phyloP scores from a whole-genome alignment of 2,329 filamentous ascomycete species.

The Colletotrichum sp. region DNA sequence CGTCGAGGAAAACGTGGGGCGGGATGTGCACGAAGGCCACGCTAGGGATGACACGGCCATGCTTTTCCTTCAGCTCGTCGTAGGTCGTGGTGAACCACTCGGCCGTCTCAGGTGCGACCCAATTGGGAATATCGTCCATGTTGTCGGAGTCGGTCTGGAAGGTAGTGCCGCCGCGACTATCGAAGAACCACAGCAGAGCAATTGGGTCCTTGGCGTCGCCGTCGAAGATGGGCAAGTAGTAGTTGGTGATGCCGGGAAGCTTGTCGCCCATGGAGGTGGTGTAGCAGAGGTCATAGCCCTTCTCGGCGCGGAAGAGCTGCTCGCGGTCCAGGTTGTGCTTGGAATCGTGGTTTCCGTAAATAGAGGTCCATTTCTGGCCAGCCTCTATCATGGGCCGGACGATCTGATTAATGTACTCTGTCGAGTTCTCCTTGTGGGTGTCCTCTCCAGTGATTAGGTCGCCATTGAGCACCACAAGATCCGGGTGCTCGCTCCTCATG shows the following conservation, averaged over 20 bases:
- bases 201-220: constrained; percentile 7
- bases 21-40: constrained; percentile 24
- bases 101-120: constrained; percentile 47
- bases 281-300: constrained; percentile 58
- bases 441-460: constrained; percentile 68
- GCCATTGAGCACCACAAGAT: constrained; percentile 66
- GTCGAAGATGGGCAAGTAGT: constrained; percentile 23
- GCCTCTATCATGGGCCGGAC: constrained; percentile 50
- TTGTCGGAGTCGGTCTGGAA: constrained; percentile 32
- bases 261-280: constrained; percentile 29
- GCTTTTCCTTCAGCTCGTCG: constrained; percentile 13
- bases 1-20: constrained; percentile 19
- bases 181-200: constrained; percentile 63
- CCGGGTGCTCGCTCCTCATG: constrained; percentile 46
- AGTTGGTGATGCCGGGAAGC: constrained; percentile 22
- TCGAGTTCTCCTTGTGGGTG: constrained; percentile 50
- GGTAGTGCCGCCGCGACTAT: constrained; percentile 48
- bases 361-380: constrained; percentile 56
- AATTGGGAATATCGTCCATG: constrained; percentile 36
- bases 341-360: constrained; percentile 67
- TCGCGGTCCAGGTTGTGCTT: constrained; percentile 49
- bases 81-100: constrained; percentile 47
- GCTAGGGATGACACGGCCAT: constrained; percentile 22
- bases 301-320: constrained; percentile 47
- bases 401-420: constrained; percentile 53